Conservation (phyloP, 2,329 filamentous ascomycete genomes). For the Neopestalotiopsis clavispora region DNA sequence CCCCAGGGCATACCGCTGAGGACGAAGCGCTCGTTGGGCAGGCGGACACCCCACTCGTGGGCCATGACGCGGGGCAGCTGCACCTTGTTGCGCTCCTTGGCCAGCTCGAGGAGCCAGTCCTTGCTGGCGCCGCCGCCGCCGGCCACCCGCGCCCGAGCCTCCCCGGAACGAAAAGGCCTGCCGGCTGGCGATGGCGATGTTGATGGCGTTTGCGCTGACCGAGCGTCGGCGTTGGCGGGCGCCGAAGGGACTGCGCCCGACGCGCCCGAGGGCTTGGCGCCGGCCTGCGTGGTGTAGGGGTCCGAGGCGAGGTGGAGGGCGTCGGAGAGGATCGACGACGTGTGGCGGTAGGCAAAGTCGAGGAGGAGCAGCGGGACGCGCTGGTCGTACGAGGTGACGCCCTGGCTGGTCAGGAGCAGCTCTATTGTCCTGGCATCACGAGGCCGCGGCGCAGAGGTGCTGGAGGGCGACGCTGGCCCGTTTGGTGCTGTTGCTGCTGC, state of each 20-base stretch:
- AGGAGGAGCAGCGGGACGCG: slow-evolving; percentile 83
- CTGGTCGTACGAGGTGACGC: slow-evolving; percentile 79
- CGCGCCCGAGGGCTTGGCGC: slow-evolving; percentile 53
- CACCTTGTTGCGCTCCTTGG: slow-evolving; percentile 70
- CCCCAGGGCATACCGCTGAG: slow-evolving; percentile 70
- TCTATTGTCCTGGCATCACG: slow-evolving; percentile 82
- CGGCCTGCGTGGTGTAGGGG: slow-evolving; percentile 66
- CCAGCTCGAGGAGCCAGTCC: slow-evolving; percentile 79
- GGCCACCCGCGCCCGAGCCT: slow-evolving; percentile 49
- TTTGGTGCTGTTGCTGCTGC: slow-evolving; percentile 18
- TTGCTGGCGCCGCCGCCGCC: slow-evolving; percentile 63
- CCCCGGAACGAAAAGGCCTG: slow-evolving; percentile 72
- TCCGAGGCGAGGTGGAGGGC: slow-evolving; percentile 72
- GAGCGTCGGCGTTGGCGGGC: slow-evolving; percentile 54
- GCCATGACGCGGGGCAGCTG: slow-evolving; percentile 66
- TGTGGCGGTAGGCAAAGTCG: slow-evolving; percentile 87
- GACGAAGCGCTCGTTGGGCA: slow-evolving; percentile 72
- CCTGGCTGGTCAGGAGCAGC: slow-evolving; percentile 78
- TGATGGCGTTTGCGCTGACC: slow-evolving; percentile 70
- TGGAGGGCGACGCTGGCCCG: slow-evolving; percentile 34
- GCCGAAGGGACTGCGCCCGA: slow-evolving; percentile 54
- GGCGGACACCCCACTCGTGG: slow-evolving; percentile 70
- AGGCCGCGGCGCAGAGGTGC: slow-evolving; percentile 60
- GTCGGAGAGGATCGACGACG: slow-evolving; percentile 72
- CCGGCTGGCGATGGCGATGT: slow-evolving; percentile 73